Evolutionary conservation across 2,329 filamentous ascomycete genomes (phyloP).

Genomic region (Peltaster fructicola): DNA sequence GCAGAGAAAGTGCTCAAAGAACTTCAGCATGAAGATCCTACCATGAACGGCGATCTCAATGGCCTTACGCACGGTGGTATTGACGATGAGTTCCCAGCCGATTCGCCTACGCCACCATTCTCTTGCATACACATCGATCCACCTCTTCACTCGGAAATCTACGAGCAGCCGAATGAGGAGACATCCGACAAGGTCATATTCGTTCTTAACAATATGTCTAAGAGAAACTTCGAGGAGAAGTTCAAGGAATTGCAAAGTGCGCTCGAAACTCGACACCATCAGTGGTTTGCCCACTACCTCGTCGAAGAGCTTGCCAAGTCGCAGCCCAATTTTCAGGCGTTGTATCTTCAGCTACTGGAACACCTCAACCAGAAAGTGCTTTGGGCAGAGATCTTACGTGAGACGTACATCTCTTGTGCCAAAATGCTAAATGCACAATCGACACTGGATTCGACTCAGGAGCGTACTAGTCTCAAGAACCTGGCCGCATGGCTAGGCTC

Average conservation of each 20-base stretch:
- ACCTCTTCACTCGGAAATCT: conserved; percentile 42
- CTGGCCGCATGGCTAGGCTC: conserved; percentile 86
- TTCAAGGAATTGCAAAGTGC: conserved; percentile 64
- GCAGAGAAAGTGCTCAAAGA: conserved; percentile 17
- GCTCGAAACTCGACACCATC: conserved; percentile 64
- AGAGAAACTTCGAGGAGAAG: conserved; percentile 71
- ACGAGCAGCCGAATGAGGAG: conserved; percentile 69
- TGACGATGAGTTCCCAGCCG: conserved; percentile 42
- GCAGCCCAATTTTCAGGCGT: conserved; percentile 87
- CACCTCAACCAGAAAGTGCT: conserved; percentile 62
- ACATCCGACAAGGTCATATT: conserved; percentile 89
- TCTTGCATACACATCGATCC: conserved; percentile 60
- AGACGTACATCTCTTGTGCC: conserved; percentile 76
- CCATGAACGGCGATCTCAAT: conserved; percentile 16
- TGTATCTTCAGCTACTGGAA: conserved; percentile 79
- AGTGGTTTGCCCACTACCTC: conserved; percentile 91
- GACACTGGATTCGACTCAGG: conserved; percentile 67
- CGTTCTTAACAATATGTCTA: conserved; percentile 88
- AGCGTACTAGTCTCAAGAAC: conserved; percentile 81
- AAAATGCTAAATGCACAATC: conserved; percentile 80
- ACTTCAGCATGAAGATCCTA: conserved; percentile 11
- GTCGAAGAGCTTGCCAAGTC: conserved; percentile 94
- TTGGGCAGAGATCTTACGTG: conserved; percentile 77
- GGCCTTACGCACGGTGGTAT: conserved; percentile 55
- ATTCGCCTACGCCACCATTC: conserved; percentile 55